A percentile compares a stretch with the other conserved stretches of the same genome.
phyloP scores from a whole-genome alignment of 2,329 filamentous ascomycete species.

The Pestalotiopsis sp. region DNA sequence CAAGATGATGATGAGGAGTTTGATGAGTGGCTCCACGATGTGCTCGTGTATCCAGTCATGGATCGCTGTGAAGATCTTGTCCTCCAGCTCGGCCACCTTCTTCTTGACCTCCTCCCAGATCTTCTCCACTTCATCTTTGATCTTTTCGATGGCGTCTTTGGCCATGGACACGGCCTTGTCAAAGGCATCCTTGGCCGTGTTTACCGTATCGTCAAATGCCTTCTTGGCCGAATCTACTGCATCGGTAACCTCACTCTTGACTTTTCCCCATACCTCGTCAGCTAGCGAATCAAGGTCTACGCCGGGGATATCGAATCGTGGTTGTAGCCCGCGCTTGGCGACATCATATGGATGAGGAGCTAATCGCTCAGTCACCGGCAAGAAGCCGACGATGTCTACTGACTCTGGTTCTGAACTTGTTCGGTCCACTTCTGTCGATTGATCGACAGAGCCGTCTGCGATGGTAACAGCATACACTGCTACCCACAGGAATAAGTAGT shows the following conservation, averaged over 20 bases:
- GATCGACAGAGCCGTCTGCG: neutral
- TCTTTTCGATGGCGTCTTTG: constrained; percentile 1
- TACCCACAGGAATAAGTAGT: neutral
- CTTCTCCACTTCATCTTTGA: constrained; percentile 7
- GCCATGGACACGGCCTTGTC: neutral
- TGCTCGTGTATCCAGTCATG: constrained; percentile 4
- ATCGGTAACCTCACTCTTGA: neutral
- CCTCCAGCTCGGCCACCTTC: constrained; percentile 3
- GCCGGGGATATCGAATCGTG: neutral
- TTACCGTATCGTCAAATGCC: neutral
- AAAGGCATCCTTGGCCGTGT: neutral
- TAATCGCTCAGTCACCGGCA: neutral
- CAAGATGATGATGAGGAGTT: neutral
- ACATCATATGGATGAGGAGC: neutral
- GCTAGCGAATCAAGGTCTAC: neutral
- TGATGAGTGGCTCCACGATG: neutral
- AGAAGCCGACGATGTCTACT: neutral
- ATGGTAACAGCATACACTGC: neutral
- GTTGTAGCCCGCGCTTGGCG: neutral
- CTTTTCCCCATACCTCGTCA: neutral
- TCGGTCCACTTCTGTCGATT: neutral
- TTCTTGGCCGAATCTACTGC: neutral
- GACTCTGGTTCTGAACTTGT: neutral
- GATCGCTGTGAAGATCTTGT: neutral
- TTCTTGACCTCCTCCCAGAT: neutral